Base-by-base conservation (phyloP, 225 moss, liverwort and hornwort genomes). In the Antitrichia curtipendula region DNA sequence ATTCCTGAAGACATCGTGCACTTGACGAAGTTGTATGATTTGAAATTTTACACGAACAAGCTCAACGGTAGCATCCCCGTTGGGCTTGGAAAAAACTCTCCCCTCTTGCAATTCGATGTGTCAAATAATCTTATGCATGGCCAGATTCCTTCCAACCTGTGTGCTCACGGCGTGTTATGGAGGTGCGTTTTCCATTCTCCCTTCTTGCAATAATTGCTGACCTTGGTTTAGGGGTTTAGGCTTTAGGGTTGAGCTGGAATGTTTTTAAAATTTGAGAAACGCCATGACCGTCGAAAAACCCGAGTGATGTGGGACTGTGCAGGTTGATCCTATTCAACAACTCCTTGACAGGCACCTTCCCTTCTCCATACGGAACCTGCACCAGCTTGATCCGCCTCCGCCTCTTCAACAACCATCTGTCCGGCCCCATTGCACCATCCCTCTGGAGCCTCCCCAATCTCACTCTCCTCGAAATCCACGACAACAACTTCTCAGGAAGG, bases 41-140 rank as follows among this genome's bases (percentile, higher is more conserved):
- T 95, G 89, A 95, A 93, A 84, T 23, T 95, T 68, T 95, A 90
- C 82, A 91, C 89, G 91, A 95, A 95, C 86, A 80, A 85, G n/a
- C 86, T 95, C 43, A 90, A 78, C 22, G 95, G 93, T 3, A 87
- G 89, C 50, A 89, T 95, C 62, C 93, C 95, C 13, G 5, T 56
- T 14, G 56, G 52, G 8, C 84, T 93, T 40, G 95, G 95, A 31
- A 69, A 69, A 11, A 89, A 83, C 32, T 86, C 87, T 7, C 50
- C 88, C 4, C 91, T 95, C 41, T 84, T 63, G 60, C 88, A 93
- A 59, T 90, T 95, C 12, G 93, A 93, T 50, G 89, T 93, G n/a
- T 93, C 95, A 4, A 89, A 86, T n/a, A 93, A 95, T 38, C 36
- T 80, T 27, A 70, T 95, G 68, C 41, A 27, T 21, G 95, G 93